Base-by-base conservation (phyloP, 306 rosid genomes). In the Acmispon strigosus region DNA sequence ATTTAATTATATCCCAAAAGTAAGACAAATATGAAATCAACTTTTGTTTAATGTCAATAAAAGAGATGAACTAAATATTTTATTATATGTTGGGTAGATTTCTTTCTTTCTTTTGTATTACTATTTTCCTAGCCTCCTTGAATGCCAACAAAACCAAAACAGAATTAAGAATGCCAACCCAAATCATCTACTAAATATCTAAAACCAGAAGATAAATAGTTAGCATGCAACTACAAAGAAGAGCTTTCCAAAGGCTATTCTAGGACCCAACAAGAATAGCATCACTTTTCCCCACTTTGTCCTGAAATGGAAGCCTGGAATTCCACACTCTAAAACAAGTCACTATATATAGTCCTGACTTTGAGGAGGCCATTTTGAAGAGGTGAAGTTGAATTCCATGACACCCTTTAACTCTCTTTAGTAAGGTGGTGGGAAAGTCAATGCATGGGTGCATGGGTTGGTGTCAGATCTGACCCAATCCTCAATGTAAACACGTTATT, bases 371-470 rank as follows among this genome's bases (percentile, higher is more conserved):
- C 80, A 78, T 63, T 41, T 52, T 51, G 47, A 45, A 73, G 80
- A 29, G 50, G 20, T 49, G 61, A 77, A 62, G 60, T 82, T 85
- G 86, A 85, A 85, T 85, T 85, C 62, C 20, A 80, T 70, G 75
- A 67, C 81, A 55, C 16, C 70, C 60, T 42, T 24, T 54, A 62
- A 60, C 74, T 45, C 53, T 53, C 57, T 73, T 78, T 58, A 50
- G 79, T 66, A 72, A 78, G 67, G 80, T 73, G 75, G 74, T 77
- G 74, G 64, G 41, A 56, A 74, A 78, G 79, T 73, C 50, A 73
- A 78, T 74, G 81, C 75, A 66, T 76, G 66, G 75, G 53, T 74
- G 81, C 75, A 66, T 76, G 70, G 76, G 59, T 43, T 66, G 22
- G 49, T 83, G 82, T 79, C 84, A 54, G 82, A 76, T 79, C 71